Evolutionary conservation across 805 yeast species (phyloP), one percentile per base, ranked within the genome.

Genomic region (Candida qinlingensis): DNA sequence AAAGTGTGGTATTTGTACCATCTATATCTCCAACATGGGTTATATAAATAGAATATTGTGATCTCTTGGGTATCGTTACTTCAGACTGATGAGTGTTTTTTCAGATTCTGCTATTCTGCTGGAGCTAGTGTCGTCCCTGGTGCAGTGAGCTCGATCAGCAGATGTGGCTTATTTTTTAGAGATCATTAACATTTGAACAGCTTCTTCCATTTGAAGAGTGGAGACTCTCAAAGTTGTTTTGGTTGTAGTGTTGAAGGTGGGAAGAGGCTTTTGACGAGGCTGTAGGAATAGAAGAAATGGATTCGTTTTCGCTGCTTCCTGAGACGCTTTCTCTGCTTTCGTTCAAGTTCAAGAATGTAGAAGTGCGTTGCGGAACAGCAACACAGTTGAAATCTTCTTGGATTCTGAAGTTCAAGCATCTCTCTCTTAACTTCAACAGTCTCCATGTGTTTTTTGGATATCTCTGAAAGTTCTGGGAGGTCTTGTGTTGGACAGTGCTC

Each of bases 381-480:
- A 31, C 34, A 8, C 11, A 8, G 34, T 11, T 31, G 34, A 31
- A 11, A 11, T 31, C 34, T 31, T 31, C 34, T 11, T 31, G 11
- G 26, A 42, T 40, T 33, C 51, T 42, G 19, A 53, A 39, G 2
- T 49, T 37, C 6, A 57, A 42, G 38, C 57, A 54, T 45, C 62
- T 55, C 39, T 58, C 54, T 42, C 52, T 51, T 25, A 58, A 45
- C 6, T 34, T 45, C 19, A 49, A 47, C n/a, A 58, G 49, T 41
- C 62, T 51, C 62, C 62, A 58, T 31, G 62, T 55, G 45, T 54
- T 57, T 31, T 11, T 31, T 31, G 34, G 34, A 11, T 31, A 31
- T 31, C 34, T 31, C 34, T 31, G 34, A 11, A 31, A 31, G 34
- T 8, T 31, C 34, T 31, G 34, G 34, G 34, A 31, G 34, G 34